Conservation (phyloP, 2,329 filamentous ascomycete species). For the Penicillium sp. region DNA sequence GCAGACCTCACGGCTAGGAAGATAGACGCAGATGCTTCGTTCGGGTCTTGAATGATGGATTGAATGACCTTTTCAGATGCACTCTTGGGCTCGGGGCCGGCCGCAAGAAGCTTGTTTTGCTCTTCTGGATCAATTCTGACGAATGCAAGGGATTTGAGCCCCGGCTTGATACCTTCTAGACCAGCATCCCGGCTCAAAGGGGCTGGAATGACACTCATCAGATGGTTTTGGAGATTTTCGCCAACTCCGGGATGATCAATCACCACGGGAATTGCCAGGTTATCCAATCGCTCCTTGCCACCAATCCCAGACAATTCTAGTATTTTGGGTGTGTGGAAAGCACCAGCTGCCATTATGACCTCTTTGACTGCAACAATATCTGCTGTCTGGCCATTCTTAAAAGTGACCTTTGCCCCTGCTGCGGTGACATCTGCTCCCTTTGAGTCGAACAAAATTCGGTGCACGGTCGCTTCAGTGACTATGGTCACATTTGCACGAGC, state of each 20-base stretch:
- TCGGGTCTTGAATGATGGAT: constrained; percentile 7
- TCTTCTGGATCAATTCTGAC: constrained; percentile 5
- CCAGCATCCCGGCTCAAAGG: constrained; percentile 3
- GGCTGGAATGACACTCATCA: constrained; percentile 15
- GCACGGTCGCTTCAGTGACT: constrained; percentile 10
- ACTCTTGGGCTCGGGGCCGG: background rate
- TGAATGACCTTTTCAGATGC: background rate
- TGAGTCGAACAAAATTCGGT: constrained; percentile 10
- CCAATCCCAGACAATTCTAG: constrained; percentile 55
- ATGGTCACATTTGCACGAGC: constrained; percentile 14
- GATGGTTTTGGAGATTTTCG: constrained; percentile 34
- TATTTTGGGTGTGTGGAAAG: constrained; percentile 44
- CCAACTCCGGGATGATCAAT: constrained; percentile 52
- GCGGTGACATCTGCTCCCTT: background rate
- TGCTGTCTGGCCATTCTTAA: background rate
- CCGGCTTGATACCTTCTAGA: constrained; percentile 1
- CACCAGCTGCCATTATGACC: constrained; percentile 45
- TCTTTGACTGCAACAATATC: constrained; percentile 29
- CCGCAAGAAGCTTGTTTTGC: background rate
- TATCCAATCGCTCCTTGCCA: constrained; percentile 33
- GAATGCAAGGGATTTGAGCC: constrained; percentile 10
- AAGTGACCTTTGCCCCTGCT: constrained; percentile 4
- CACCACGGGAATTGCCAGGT: constrained; percentile 42
- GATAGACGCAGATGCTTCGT: constrained; percentile 8
- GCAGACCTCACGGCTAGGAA: constrained; percentile 2